Conservation (phyloP, 2,329 filamentous ascomycete genomes). For the Alternaria consortialis region DNA sequence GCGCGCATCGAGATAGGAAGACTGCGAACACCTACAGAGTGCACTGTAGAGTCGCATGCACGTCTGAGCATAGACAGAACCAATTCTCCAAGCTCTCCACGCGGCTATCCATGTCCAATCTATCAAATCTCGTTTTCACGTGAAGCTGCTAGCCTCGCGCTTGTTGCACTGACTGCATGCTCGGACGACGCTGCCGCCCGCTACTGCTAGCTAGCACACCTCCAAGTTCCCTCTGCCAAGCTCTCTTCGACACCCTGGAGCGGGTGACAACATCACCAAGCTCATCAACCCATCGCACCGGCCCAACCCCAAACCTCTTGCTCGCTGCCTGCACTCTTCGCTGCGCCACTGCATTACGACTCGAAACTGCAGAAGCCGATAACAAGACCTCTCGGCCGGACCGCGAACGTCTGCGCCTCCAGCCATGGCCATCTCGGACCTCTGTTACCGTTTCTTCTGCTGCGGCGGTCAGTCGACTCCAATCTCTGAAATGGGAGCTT, state of each 20-base stretch:
- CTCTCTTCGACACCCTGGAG: slow-evolving; percentile 11
- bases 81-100: too few relatives aligned
- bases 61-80: too few relatives aligned
- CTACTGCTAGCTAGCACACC: slow-evolving; percentile 15
- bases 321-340: slow-evolving; percentile 22
- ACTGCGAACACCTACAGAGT: too few relatives aligned
- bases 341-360: slow-evolving; percentile 6
- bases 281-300: slow-evolving; percentile 17
- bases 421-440: slow-evolving; percentile 48
- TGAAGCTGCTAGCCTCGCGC: slow-evolving; percentile 9
- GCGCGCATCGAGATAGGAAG: background rate
- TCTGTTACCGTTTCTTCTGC: slow-evolving; percentile 47
- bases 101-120: too few relatives aligned
- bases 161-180: slow-evolving; percentile 12
- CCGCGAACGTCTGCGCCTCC: slow-evolving; percentile 36
- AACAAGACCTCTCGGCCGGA: slow-evolving; percentile 22
- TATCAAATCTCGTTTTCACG: slow-evolving; percentile 1
- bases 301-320: slow-evolving; percentile 15
- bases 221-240: slow-evolving; percentile 11
- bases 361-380: slow-evolving; percentile 2
- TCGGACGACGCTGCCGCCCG: slow-evolving; percentile 15
- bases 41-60: too few relatives aligned
- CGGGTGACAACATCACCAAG: slow-evolving; percentile 15
- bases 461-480: slow-evolving; percentile 46
- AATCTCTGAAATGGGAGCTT: slow-evolving; percentile 6